phyloP scores from a whole-genome alignment of 1,284 basidiomycete species.

The Puccinia horiana region DNA sequence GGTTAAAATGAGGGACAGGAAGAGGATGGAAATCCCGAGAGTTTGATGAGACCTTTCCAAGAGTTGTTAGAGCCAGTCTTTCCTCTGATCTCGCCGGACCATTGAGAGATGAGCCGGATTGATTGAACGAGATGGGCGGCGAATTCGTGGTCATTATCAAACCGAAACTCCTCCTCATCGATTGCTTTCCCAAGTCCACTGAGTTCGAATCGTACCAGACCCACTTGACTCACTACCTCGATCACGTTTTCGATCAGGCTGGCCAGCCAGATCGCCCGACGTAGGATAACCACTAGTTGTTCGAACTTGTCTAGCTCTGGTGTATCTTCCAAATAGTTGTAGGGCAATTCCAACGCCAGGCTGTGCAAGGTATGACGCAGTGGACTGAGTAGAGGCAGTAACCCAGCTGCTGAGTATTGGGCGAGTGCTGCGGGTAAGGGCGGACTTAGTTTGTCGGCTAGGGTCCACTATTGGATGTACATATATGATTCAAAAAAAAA shows the following conservation, averaged over 20 bases:
- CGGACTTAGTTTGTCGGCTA: slow-evolving; percentile 44
- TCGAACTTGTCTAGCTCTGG: neutral
- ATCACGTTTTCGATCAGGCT: slow-evolving; percentile 40
- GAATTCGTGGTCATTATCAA: neutral
- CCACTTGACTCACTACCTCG: slow-evolving; percentile 32
- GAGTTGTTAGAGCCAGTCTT: slow-evolving; percentile 11
- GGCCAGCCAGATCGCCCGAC: slow-evolving; percentile 22
- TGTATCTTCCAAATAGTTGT: neutral
- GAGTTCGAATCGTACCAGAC: slow-evolving; percentile 39
- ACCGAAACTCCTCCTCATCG: neutral
- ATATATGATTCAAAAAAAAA: neutral
- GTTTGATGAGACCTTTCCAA: slow-evolving; percentile 24
- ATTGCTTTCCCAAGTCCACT: neutral
- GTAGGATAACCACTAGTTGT: neutral
- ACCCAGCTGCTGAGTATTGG: slow-evolving; percentile 31
- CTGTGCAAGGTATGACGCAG: slow-evolving; percentile 12
- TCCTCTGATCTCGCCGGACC: slow-evolving; percentile 38
- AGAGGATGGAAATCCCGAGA: neutral
- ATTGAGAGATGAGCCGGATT: slow-evolving; percentile 10
- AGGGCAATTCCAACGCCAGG: neutral
- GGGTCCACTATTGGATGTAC: slow-evolving; percentile 29
- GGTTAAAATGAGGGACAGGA: neutral
- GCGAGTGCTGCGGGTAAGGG: slow-evolving; percentile 36
- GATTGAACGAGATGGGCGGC: neutral
- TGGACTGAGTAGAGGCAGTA: slow-evolving; percentile 32